These are phyloP conservation scores for Hypericum androsaemum DNA, from an alignment of 345 rosid genomes.

Conservation along the genomic window DNA sequence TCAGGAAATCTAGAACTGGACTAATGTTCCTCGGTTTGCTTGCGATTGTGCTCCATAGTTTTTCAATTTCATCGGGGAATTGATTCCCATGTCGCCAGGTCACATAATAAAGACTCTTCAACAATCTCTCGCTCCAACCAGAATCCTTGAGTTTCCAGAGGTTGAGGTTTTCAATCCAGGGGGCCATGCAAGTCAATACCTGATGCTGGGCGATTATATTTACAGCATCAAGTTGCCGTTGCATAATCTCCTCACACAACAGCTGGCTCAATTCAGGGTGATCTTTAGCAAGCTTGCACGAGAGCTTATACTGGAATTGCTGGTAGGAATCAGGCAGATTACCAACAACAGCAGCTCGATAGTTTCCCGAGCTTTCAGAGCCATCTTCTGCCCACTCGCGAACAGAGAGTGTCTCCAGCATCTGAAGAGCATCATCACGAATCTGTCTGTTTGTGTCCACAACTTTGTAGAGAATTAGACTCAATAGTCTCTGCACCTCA, in stretches of 20 bases:
- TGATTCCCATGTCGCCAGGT: slow-evolving; percentile 99
- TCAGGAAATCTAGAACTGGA: slow-evolving; percentile 92
- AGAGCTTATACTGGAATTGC: slow-evolving; percentile 94
- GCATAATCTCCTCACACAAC: slow-evolving; percentile 97
- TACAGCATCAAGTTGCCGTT: slow-evolving; percentile 98
- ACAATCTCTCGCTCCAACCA: slow-evolving; percentile 92
- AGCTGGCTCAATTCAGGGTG: slow-evolving; percentile 95
- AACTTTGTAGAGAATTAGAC: slow-evolving; percentile 94
- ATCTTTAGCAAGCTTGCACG: slow-evolving; percentile 95
- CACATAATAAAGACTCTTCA: slow-evolving; percentile 96
- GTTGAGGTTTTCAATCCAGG: slow-evolving; percentile 98
- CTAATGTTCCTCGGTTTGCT: slow-evolving; percentile 91
- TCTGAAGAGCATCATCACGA: slow-evolving; percentile 98
- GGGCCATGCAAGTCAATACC: slow-evolving; percentile 99
- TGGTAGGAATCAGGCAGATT: slow-evolving; percentile 98
- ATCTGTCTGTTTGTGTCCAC: slow-evolving; percentile 96
- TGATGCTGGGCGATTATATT: slow-evolving; percentile 99
- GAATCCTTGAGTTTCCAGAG: slow-evolving; percentile 99
- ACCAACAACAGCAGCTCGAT: slow-evolving; percentile 98
- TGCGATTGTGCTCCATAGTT: slow-evolving; percentile 98
- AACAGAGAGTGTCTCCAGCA: slow-evolving; percentile 95
- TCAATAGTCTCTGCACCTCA: slow-evolving; percentile 89
- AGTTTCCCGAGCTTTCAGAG: slow-evolving; percentile 76
- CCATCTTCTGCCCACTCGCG: slow-evolving; percentile 99
- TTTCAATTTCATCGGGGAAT: slow-evolving; percentile 98